Conservation (phyloP, 1,139 yeast genomes). For the Diutina siamensis region DNA sequence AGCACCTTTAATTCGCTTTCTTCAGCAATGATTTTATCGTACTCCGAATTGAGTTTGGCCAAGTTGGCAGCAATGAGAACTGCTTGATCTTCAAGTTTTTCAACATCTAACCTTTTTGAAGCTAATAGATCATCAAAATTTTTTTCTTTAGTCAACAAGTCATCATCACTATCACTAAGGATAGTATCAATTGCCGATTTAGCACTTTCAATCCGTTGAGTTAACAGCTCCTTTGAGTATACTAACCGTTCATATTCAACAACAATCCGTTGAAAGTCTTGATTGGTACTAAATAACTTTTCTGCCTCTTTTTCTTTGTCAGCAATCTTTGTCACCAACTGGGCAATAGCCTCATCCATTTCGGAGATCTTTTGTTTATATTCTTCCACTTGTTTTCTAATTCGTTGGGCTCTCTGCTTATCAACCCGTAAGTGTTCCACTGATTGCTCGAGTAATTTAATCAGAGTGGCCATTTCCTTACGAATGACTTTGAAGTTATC, state of each 20-base stretch:
- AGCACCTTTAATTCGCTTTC: neutral
- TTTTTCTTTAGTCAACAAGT: neutral
- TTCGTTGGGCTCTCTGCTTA: slow-evolving; percentile 56
- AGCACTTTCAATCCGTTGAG: neutral
- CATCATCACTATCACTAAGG: neutral
- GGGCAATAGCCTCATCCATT: slow-evolving; percentile 38
- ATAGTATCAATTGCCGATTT: neutral
- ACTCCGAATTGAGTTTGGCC: neutral
- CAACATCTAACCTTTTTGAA: neutral
- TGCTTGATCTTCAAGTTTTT: neutral
- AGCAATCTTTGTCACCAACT: slow-evolving; percentile 30
- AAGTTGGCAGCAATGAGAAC: neutral
- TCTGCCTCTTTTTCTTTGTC: slow-evolving; percentile 37
- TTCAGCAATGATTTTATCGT: neutral
- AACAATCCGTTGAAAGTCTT: slow-evolving; percentile 55
- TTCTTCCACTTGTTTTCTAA: slow-evolving; percentile 34
- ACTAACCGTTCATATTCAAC: neutral
- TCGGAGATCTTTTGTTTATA: slow-evolving; percentile 32
- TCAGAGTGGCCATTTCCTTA: slow-evolving; percentile 67
- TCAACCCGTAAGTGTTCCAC: slow-evolving; percentile 69
- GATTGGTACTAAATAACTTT: slow-evolving; percentile 60
- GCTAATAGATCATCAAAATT: neutral
- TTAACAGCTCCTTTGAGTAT: neutral
- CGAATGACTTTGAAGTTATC: slow-evolving; percentile 67
- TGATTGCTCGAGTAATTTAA: slow-evolving; percentile 63